Evolutionary conservation across 2,329 filamentous ascomycete species (phyloP).

Genomic region (Talaromyces sp.): DNA sequence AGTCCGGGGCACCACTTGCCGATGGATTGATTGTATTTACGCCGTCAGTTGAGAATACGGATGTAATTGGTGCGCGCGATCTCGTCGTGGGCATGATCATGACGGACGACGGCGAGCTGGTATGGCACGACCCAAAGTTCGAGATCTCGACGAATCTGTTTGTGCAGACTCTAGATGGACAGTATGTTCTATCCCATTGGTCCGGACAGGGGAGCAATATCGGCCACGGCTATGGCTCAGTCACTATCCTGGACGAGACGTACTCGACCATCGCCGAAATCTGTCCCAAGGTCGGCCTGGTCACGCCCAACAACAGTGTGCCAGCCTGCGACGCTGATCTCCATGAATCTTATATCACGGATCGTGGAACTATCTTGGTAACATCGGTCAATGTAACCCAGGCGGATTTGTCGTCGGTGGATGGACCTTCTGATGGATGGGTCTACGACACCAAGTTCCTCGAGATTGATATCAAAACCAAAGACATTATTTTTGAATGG

Average conservation of each 20-base stretch:
- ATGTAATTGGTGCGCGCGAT: neutral
- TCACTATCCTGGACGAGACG: neutral
- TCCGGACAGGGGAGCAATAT: too few relatives aligned
- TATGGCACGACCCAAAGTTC: neutral
- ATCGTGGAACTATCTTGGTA: conserved; percentile 27
- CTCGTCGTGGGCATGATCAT: neutral
- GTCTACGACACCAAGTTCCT: conserved; percentile 29
- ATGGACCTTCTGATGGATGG: conserved; percentile 24
- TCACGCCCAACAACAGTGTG: neutral
- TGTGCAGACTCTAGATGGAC: neutral
- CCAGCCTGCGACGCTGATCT: neutral
- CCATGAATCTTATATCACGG: conserved; percentile 29
- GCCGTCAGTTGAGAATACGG: neutral
- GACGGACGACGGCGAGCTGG: neutral
- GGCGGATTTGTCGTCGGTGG: conserved; percentile 23
- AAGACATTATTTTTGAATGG: conserved; percentile 27
- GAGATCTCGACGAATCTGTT: neutral
- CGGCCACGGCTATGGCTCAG: too few relatives aligned
- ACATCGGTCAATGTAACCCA: conserved; percentile 31
- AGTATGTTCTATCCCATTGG: neutral
- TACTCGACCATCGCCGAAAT: neutral
- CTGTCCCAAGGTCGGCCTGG: neutral
- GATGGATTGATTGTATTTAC: neutral
- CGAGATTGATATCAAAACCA: conserved; percentile 30
- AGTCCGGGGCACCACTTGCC: neutral